Evolutionary conservation across 179 eudicot genomes (phyloP).

Genomic region (Amaranthus tricolor): DNA sequence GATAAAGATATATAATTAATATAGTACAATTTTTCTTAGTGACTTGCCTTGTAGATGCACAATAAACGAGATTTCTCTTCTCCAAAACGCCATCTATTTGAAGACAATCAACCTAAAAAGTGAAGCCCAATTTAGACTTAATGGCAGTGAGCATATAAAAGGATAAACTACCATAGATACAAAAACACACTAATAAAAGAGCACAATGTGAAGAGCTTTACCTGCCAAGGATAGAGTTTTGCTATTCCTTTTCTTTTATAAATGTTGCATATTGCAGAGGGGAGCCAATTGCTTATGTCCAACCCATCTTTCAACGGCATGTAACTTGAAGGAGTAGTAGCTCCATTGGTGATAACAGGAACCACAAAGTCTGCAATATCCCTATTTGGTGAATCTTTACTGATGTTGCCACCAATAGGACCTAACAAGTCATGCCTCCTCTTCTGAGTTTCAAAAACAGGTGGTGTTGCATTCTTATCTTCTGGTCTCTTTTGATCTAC

Average conservation of each 20-base stretch:
- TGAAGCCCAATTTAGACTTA: constrained; percentile 18
- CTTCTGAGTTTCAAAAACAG: constrained; percentile 21
- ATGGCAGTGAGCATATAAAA: background rate
- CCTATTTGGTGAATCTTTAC: constrained; percentile 38
- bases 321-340: constrained; percentile 68
- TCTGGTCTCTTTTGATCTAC: constrained; percentile 22
- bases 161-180: background rate
- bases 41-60: constrained; percentile 94
- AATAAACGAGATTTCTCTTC: constrained; percentile 91
- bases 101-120: constrained; percentile 90
- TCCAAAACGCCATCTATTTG: constrained; percentile 93
- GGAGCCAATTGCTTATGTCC: constrained; percentile 83
- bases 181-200: background rate
- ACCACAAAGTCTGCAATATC: constrained; percentile 21
- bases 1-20: background rate
- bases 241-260: constrained; percentile 72
- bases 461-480: constrained; percentile 20
- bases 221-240: constrained; percentile 94
- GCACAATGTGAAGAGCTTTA: constrained; percentile 24
- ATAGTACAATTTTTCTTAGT: background rate
- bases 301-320: constrained; percentile 40
- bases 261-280: constrained; percentile 59
- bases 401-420: constrained; percentile 27
- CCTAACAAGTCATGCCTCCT: constrained; percentile 20
- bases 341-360: constrained; percentile 29